Conservation (phyloP, 139 green algal genomes). For the Tetraselmis striata region DNA sequence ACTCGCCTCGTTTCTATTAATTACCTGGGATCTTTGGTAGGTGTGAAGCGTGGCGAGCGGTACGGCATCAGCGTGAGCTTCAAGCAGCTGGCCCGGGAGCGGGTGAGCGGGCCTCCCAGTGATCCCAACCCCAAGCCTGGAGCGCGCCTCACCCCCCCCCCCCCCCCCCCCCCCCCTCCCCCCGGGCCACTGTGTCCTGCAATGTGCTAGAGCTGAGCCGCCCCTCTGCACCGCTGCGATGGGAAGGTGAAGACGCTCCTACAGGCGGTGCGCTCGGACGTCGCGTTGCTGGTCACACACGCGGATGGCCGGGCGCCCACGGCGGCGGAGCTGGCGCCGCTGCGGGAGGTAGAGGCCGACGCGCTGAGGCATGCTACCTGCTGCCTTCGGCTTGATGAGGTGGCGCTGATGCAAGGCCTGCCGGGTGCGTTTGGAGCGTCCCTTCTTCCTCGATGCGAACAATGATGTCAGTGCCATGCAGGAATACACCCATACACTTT, state of each 20-base stretch:
- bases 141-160: not conserved
- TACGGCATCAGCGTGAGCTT: not conserved
- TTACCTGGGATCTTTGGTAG: not conserved
- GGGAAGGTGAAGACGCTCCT: not conserved
- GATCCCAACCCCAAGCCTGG: not conserved
- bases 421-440: too few species aligned
- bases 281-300: not conserved
- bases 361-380: not conserved
- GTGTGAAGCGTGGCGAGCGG: not conserved
- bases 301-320: not conserved
- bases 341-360: not conserved
- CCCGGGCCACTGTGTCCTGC: not conserved
- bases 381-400: not conserved
- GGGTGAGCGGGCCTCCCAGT: too few species aligned
- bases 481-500: too few species aligned
- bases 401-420: not conserved
- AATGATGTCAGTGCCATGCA: too few species aligned
- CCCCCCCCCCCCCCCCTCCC: too few species aligned
- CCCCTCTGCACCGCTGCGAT: too few species aligned
- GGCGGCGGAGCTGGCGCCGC: not conserved
- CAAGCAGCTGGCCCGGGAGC: too few species aligned
- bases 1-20: too few species aligned
- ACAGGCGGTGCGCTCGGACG: not conserved
- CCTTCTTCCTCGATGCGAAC: too few species aligned
- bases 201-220: not conserved